Evolutionary conservation across 2,329 filamentous ascomycete species (phyloP).

Genomic region (Rosellinia necatrix): DNA sequence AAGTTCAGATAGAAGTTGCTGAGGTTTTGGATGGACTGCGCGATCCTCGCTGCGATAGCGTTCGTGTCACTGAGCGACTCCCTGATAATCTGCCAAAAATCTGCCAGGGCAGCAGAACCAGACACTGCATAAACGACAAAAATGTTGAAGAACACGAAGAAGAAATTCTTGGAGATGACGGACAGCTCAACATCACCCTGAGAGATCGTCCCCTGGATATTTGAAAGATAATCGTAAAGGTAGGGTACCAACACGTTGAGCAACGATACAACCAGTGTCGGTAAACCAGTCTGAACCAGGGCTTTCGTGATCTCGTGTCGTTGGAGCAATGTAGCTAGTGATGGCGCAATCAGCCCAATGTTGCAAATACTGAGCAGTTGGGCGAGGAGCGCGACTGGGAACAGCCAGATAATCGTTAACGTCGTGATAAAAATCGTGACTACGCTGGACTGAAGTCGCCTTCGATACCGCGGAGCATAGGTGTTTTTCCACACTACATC

Average conservation of each 20-base stretch:
- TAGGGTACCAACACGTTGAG: slow-evolving; percentile 91
- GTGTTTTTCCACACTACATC: slow-evolving; percentile 97
- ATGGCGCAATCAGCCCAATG: slow-evolving; percentile 73
- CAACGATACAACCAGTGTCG: slow-evolving; percentile 82
- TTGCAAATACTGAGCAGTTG: slow-evolving; percentile 80
- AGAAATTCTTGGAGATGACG: slow-evolving; percentile 97
- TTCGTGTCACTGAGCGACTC: slow-evolving; percentile 79
- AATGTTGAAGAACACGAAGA: slow-evolving; percentile 99
- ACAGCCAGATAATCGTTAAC: slow-evolving; percentile 86
- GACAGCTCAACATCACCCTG: slow-evolving; percentile 94
- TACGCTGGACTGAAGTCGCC: slow-evolving; percentile 79
- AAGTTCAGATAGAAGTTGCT: slow-evolving; percentile 90
- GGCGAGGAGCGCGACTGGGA: slow-evolving; percentile 79
- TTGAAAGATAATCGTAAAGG: slow-evolving; percentile 90
- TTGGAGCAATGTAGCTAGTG: slow-evolving; percentile 69
- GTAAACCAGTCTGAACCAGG: slow-evolving; percentile 84
- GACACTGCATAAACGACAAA: slow-evolving; percentile 94
- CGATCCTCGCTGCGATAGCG: slow-evolving; percentile 75
- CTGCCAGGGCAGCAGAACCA: slow-evolving; percentile 70
- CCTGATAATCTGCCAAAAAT: slow-evolving; percentile 73
- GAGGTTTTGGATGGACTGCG: slow-evolving; percentile 73
- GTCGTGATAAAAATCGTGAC: slow-evolving; percentile 83
- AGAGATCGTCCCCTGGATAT: slow-evolving; percentile 92
- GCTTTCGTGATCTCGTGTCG: slow-evolving; percentile 72
- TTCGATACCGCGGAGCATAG: slow-evolving; percentile 74